A percentile compares a stretch with the other conserved stretches of the same genome.
Conservation (phyloP, 768 basidiomycete species). For the Boletus subcaerulescens region DNA sequence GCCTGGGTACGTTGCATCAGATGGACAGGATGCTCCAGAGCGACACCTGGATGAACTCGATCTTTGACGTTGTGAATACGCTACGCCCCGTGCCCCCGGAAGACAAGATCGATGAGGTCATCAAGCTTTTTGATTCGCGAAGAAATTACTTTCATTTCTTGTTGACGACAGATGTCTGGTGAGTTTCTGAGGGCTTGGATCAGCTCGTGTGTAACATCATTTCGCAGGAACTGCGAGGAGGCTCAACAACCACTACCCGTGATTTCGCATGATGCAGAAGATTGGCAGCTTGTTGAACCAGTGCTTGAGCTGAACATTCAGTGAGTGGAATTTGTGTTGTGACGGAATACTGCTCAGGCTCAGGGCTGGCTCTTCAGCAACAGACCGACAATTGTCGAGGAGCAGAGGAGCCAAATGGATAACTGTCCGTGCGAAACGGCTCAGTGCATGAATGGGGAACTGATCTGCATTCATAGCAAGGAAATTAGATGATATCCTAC, state of each 20-base stretch:
- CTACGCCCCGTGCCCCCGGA: background rate
- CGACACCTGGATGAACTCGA: background rate
- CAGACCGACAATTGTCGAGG: background rate
- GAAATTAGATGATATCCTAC: slow-evolving; percentile 8
- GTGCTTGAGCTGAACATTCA: background rate
- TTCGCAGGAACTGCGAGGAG: slow-evolving; percentile 7
- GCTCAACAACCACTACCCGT: background rate
- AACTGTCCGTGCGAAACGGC: no score
- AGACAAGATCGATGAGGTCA: slow-evolving; percentile 1
- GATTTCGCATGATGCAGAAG: background rate
- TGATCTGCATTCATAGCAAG: background rate
- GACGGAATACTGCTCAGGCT: background rate
- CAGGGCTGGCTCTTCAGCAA: background rate
- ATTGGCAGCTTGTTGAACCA: background rate
- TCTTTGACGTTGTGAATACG: background rate
- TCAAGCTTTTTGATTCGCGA: background rate
- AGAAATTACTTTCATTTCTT: slow-evolving; percentile 11
- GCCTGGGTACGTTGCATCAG: slow-evolving; percentile 1
- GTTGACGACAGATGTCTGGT: slow-evolving; percentile 12
- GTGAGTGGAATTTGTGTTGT: background rate
- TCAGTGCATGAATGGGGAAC: background rate
- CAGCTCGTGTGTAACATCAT: background rate
- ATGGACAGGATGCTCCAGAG: slow-evolving; percentile 8
- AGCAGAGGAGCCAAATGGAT: background rate
- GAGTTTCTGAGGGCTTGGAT: background rate